Percentiles rank a stretch among this genome's conserved stretches.
These are phyloP conservation scores for Rhodotorula kratochvilovae DNA, from an alignment of 768 basidiomycete species.

Conservation along the genomic window DNA sequence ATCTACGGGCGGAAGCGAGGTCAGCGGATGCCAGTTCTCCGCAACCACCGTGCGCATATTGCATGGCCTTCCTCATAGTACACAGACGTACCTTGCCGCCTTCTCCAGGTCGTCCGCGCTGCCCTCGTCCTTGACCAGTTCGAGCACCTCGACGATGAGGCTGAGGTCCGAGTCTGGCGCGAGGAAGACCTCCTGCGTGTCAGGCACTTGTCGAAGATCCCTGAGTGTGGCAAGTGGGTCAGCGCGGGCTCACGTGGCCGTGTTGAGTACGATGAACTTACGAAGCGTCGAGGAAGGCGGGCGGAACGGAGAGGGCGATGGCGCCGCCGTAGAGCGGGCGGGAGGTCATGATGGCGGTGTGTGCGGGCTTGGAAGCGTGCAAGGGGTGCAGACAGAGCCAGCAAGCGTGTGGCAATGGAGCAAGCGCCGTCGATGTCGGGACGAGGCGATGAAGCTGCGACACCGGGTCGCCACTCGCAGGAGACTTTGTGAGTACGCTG, in stretches of 20 bases:
- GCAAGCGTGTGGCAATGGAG: too few species aligned
- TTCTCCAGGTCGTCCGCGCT: slow-evolving; percentile 56
- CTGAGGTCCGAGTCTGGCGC: slow-evolving; percentile 65
- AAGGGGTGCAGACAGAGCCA: too few species aligned
- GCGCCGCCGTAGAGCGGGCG: slow-evolving; percentile 80
- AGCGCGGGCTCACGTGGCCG: slow-evolving; percentile 7
- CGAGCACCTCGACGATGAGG: slow-evolving; percentile 76
- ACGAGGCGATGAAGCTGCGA: too few species aligned
- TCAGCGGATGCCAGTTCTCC: too few species aligned
- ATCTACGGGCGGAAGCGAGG: slow-evolving; percentile 54
- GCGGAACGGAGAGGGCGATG: slow-evolving; percentile 61
- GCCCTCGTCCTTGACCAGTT: slow-evolving; percentile 57
- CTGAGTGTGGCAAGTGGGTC: slow-evolving; percentile 46
- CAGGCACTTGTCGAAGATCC: slow-evolving; percentile 75
- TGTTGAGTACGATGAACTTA: slow-evolving; percentile 51
- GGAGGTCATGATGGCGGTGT: background rate
- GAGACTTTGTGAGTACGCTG: too few species aligned
- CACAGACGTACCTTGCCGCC: slow-evolving; percentile 61
- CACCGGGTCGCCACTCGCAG: too few species aligned
- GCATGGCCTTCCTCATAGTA: too few species aligned
- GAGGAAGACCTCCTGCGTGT: slow-evolving; percentile 90
- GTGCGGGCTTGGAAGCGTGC: too few species aligned
- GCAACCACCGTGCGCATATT: too few species aligned
- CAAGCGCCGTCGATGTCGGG: too few species aligned
- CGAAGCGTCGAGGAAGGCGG: slow-evolving; percentile 74